These are phyloP conservation scores for Bruguiera gymnorhiza DNA, from an alignment of 345 rosid species.

Conservation along the genomic window DNA sequence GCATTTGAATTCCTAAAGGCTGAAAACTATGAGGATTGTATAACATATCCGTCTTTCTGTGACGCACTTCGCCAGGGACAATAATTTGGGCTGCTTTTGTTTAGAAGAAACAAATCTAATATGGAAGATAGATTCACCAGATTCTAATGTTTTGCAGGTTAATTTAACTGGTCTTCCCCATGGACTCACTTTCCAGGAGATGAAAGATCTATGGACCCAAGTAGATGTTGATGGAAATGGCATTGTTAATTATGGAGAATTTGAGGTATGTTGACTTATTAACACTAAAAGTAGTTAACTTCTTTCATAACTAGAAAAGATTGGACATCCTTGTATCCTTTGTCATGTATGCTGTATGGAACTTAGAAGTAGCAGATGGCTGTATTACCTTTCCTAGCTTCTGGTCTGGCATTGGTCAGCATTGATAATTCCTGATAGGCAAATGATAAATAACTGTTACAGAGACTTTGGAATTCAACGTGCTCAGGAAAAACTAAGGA, in stretches of 20 bases:
- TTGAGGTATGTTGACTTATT: constrained; percentile 37
- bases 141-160: constrained; percentile 32
- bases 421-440: neutral
- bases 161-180: constrained; percentile 54
- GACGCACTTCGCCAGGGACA: constrained; percentile 63
- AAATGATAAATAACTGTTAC: neutral
- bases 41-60: constrained; percentile 57
- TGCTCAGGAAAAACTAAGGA: constrained; percentile 14
- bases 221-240: constrained; percentile 61
- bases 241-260: constrained; percentile 55
- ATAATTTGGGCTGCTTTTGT: constrained; percentile 4
- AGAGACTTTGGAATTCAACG: constrained; percentile 20
- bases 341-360: neutral
- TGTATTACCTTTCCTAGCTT: neutral
- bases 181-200: constrained; percentile 59
- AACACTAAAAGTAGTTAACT: too few relatives aligned
- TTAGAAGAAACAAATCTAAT: neutral
- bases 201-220: constrained; percentile 57
- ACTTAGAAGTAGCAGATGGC: neutral
- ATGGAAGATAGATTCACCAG: constrained; percentile 13
- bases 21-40: constrained; percentile 39
- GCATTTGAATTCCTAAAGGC: constrained; percentile 58
- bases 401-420: neutral
- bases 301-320: neutral
- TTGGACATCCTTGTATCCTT: neutral